Conservation (phyloP, 1,284 basidiomycete genomes). For the Dichomitus squalens region DNA sequence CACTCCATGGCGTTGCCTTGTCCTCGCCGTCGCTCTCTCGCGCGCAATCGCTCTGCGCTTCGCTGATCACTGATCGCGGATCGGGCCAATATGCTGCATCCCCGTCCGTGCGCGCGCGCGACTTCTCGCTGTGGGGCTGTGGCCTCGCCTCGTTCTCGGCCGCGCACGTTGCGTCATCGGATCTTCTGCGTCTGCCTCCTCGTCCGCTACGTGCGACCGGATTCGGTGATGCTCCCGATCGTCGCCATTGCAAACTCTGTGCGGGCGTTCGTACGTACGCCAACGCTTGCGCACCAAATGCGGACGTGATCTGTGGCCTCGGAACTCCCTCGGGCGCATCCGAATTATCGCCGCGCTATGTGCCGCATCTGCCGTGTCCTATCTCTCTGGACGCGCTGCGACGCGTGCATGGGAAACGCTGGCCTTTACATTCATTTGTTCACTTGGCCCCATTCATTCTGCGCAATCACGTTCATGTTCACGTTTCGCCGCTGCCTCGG, state of each 20-base stretch:
- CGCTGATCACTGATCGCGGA: constrained; percentile 25
- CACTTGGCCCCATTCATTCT: neutral
- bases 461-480: neutral
- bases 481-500: neutral
- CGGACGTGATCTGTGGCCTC: constrained; percentile 10
- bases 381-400: no score
- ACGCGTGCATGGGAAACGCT: no score
- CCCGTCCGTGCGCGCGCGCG: neutral
- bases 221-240: constrained; percentile 12
- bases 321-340: neutral
- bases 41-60: neutral
- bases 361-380: neutral
- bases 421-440: neutral
- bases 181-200: constrained; percentile 4
- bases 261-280: constrained; percentile 5
- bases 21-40: neutral
- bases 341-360: constrained; percentile 18
- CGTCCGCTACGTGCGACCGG: neutral
- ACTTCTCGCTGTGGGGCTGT: neutral
- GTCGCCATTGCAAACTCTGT: constrained; percentile 5
- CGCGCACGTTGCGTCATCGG: constrained; percentile 19
- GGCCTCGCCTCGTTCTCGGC: constrained; percentile 11
- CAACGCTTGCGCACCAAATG: constrained; percentile 5
- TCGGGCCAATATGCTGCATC: constrained; percentile 3
- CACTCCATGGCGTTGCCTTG: neutral